These are phyloP conservation scores for Solanum lignicaule DNA, from an alignment of 257 asterid species.

Conservation along the genomic window DNA sequence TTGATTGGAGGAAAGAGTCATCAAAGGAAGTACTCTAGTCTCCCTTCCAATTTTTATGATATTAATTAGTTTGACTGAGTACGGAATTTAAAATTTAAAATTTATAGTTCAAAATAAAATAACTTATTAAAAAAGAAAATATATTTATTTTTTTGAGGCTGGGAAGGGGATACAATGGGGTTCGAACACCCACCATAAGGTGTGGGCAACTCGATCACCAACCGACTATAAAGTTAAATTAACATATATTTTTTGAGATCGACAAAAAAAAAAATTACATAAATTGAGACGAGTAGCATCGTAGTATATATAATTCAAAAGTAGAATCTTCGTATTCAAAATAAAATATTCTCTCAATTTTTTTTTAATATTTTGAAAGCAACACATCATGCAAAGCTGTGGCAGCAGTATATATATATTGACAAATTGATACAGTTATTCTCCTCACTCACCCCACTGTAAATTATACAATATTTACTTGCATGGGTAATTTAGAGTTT, in stretches of 20 bases:
- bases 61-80: no score
- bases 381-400: neutral
- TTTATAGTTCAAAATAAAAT: no score
- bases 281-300: no score
- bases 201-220: neutral
- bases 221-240: neutral
- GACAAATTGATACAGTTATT: neutral
- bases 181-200: neutral
- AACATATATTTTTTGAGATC: fast-evolving
- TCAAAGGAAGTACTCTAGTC: neutral
- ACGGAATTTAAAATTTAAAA: no score
- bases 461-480: neutral
- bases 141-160: neutral
- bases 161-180: neutral
- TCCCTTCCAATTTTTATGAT: neutral
- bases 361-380: neutral
- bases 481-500: neutral
- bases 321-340: neutral
- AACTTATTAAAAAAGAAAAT: no score
- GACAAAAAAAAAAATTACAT: no score
- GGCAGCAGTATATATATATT: neutral
- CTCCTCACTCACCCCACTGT: neutral
- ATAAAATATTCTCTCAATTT: neutral
- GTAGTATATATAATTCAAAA: neutral
- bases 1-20: neutral